Base-by-base conservation (phyloP, 441 rosid genomes). In the Geranium incanum region DNA sequence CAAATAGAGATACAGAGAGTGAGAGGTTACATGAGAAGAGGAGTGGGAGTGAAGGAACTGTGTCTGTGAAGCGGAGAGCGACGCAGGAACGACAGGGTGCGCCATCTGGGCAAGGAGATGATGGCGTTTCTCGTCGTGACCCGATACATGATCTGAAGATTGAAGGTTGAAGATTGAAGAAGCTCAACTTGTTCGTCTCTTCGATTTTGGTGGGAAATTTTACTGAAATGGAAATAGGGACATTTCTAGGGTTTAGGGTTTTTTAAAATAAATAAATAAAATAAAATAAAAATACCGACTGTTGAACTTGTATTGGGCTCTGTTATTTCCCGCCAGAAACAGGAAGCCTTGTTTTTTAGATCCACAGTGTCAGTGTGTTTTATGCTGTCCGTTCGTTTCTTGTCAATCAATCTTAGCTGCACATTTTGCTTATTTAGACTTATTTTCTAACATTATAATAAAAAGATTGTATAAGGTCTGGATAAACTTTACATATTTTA, bases 51-150 rank as follows among this genome's bases (percentile, higher is more conserved):
- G 74, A 86, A 69, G 36, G 86, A 81, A 72, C 75, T 63, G 80
- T 41, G 75, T 64, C 67, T 72, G 78, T 76, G 80, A 74, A 79
- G 71, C 71, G 88, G 83, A 0, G 85, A 73, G 71, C 84, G 84
- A 43, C 83, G 80, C 73, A 86, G 77, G 71, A 80, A 76, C 66
- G 90, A 76, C 78, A 88, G 79, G 38, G 86, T 82, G 9, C 90
- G 88, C 85, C 86, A 86, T 81, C 71, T 82, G 6, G 94, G 89
- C 36, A 87, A 41, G 12, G 95, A 81, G 78, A 83, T 81, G 82
- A 81, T 86, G 68, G 81, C 95, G 80, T 80, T 86, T 79, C 95
- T 78, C 11, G 83, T 78, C 6, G 93, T 88, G n/a, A 88, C 67
- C 93, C 92, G 78, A 80, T 81, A 84, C 97, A 93, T 93, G 74